These are phyloP conservation scores for Alternaria incomplexa DNA, from an alignment of 2,329 filamentous ascomycete species.

Conservation along the genomic window DNA sequence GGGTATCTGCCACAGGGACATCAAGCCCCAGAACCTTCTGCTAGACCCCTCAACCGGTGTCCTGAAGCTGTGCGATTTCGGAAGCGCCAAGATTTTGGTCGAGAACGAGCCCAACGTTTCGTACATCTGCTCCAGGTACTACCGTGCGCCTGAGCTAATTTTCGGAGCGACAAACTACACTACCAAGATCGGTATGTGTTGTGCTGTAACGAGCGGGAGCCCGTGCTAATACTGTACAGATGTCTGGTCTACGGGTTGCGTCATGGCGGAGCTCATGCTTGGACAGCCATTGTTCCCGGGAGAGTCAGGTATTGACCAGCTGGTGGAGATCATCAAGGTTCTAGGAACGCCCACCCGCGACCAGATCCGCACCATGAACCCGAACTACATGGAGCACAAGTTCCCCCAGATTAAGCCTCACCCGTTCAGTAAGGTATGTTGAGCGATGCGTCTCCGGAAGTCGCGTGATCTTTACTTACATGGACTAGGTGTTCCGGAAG, in stretches of 20 bases:
- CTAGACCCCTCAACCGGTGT: constrained; percentile 90
- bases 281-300: constrained; percentile 97
- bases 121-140: constrained; percentile 99
- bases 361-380: constrained; percentile 99
- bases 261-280: constrained; percentile 99
- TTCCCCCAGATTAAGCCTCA: constrained; percentile 99
- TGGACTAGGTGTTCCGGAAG: constrained; percentile 83
- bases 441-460: not conserved
- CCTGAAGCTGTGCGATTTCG: constrained; percentile 97
- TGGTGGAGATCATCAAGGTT: constrained; percentile 99
- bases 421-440: constrained; percentile 87
- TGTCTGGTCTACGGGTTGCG: constrained; percentile 98
- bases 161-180: constrained; percentile 99
- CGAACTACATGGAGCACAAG: constrained; percentile 99
- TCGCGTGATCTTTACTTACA: constrained; percentile 2
- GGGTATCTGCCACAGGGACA: constrained; percentile 98
- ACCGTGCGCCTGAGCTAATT: constrained; percentile 95
- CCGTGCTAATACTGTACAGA: constrained; percentile 62
- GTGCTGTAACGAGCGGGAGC: constrained; percentile 5
- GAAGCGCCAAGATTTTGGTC: constrained; percentile 96
- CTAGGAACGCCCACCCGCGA: constrained; percentile 94
- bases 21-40: constrained; percentile 97
- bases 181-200: constrained; percentile 90
- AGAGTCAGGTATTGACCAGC: constrained; percentile 96
- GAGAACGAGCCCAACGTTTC: constrained; percentile 99